Percentiles rank a stretch among this genome's conserved stretches.
Evolutionary conservation across 1,284 basidiomycete genomes (phyloP).

Genomic region (Prillingera fragicola): DNA sequence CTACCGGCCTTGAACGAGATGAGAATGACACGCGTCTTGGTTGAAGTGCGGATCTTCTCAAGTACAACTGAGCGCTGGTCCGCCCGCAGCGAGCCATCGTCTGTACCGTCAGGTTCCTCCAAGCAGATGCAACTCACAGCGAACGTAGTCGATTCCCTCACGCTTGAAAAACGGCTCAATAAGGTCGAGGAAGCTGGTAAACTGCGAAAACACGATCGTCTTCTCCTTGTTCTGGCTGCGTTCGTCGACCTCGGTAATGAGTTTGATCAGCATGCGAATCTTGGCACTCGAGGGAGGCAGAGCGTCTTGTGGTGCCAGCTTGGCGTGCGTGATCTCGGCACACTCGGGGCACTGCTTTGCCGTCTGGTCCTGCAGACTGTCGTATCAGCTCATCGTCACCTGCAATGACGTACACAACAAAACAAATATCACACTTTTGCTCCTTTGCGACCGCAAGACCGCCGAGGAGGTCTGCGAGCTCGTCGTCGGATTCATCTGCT

Average conservation of each 20-base stretch:
- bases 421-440: constrained; percentile 70
- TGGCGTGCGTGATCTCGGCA: constrained; percentile 23
- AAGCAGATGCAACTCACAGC: constrained; percentile 60
- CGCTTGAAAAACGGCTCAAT: constrained; percentile 73
- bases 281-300: constrained; percentile 74
- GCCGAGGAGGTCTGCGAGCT: constrained; percentile 69
- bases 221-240: constrained; percentile 65
- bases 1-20: constrained; percentile 96
- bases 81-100: constrained; percentile 79
- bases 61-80: constrained; percentile 69
- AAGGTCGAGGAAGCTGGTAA: constrained; percentile 83
- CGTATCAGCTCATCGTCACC: constrained; percentile 1
- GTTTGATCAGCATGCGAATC: constrained; percentile 70
- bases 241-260: constrained; percentile 63
- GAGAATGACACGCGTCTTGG: constrained; percentile 65
- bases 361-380: constrained; percentile 17
- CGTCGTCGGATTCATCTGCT: constrained; percentile 60
- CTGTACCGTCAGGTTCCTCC: constrained; percentile 47
- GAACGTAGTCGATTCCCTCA: constrained; percentile 64
- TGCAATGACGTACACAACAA: constrained; percentile 54
- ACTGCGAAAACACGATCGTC: constrained; percentile 70
- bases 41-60: constrained; percentile 62
- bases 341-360: constrained; percentile 59
- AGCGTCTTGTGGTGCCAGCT: constrained; percentile 21
- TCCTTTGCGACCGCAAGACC: constrained; percentile 59